Percentiles rank a stretch among this genome's conserved stretches.
Conservation (phyloP, 1,284 basidiomycete species). For the Cutaneotrichosporon cutaneum region DNA sequence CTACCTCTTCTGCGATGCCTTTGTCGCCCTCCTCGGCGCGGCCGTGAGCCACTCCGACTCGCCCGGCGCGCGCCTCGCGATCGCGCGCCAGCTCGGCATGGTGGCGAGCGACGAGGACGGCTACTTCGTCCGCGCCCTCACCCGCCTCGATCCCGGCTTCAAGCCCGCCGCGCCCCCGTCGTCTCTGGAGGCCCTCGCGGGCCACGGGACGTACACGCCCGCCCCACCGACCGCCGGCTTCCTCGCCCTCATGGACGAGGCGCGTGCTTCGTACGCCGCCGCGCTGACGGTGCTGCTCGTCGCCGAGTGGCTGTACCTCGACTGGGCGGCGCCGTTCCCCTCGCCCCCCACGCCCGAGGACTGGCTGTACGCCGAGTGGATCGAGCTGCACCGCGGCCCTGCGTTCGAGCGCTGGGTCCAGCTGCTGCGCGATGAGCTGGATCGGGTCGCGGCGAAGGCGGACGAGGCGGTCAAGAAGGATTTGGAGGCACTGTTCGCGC, state of each 20-base stretch:
- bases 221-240: slow-evolving; percentile 10
- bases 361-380: slow-evolving; percentile 25
- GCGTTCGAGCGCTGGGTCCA: slow-evolving; percentile 21
- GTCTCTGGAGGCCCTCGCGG: background rate
- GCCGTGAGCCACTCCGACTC: slow-evolving; percentile 19
- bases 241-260: slow-evolving; percentile 16
- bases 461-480: slow-evolving; percentile 2
- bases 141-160: slow-evolving; percentile 7
- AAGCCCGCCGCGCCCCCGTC: background rate
- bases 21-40: slow-evolving; percentile 24
- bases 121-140: slow-evolving; percentile 22
- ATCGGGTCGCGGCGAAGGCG: slow-evolving; percentile 14
- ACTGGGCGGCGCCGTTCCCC: slow-evolving; percentile 18
- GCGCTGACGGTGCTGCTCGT: slow-evolving; percentile 23
- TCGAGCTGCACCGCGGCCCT: slow-evolving; percentile 26
- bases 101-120: slow-evolving; percentile 24
- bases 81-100: slow-evolving; percentile 22
- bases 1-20: slow-evolving; percentile 23
- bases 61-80: slow-evolving; percentile 12
- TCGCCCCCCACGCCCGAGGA: background rate
- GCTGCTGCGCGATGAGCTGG: slow-evolving; percentile 17
- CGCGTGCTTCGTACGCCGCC: slow-evolving; percentile 13
- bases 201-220: background rate
- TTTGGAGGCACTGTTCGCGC: slow-evolving; percentile 17
- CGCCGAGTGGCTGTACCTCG: slow-evolving; percentile 29